Evolutionary conservation across 805 yeast species (phyloP).

Genomic region (Dipodascopsis uninucleata): DNA sequence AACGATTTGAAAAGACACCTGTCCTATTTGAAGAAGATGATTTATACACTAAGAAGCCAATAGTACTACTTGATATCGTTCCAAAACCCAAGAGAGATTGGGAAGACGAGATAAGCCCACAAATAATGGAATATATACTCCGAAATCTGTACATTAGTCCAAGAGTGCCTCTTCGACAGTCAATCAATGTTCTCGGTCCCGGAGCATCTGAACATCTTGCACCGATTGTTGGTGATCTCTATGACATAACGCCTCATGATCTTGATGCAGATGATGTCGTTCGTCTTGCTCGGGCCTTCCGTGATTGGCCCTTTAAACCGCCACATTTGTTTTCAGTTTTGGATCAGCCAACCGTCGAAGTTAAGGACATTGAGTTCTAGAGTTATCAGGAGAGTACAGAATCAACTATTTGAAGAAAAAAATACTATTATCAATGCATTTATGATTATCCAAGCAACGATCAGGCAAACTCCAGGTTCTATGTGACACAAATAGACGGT

Average conservation of each 20-base stretch:
- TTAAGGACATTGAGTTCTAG: too few relatives aligned
- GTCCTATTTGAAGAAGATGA: slow-evolving; percentile 18
- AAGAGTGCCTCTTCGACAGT: slow-evolving; percentile 44
- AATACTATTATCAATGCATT: too few relatives aligned
- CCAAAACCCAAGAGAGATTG: slow-evolving; percentile 41
- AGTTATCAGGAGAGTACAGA: too few relatives aligned
- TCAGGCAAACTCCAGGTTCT: too few relatives aligned
- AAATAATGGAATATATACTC: slow-evolving; percentile 64
- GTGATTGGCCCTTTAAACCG: slow-evolving; percentile 86
- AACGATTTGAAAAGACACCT: slow-evolving; percentile 4
- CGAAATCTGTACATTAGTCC: slow-evolving; percentile 54
- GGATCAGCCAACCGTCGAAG: too few relatives aligned
- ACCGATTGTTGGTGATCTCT: slow-evolving; percentile 35
- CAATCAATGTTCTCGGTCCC: slow-evolving; percentile 63
- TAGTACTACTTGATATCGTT: slow-evolving; percentile 56
- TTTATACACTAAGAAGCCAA: slow-evolving; percentile 32
- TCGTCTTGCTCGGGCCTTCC: slow-evolving; percentile 50
- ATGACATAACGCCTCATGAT: slow-evolving; percentile 46
- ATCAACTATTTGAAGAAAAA: too few relatives aligned
- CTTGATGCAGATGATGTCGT: slow-evolving; percentile 56
- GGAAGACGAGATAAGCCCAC: slow-evolving; percentile 42
- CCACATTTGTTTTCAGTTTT: slow-evolving; percentile 42
- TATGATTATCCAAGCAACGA: too few relatives aligned
- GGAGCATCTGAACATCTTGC: slow-evolving; percentile 56
- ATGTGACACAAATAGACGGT: too few relatives aligned